Base-by-base conservation (phyloP, 345 rosid species). In the Aegle marmelos region DNA sequence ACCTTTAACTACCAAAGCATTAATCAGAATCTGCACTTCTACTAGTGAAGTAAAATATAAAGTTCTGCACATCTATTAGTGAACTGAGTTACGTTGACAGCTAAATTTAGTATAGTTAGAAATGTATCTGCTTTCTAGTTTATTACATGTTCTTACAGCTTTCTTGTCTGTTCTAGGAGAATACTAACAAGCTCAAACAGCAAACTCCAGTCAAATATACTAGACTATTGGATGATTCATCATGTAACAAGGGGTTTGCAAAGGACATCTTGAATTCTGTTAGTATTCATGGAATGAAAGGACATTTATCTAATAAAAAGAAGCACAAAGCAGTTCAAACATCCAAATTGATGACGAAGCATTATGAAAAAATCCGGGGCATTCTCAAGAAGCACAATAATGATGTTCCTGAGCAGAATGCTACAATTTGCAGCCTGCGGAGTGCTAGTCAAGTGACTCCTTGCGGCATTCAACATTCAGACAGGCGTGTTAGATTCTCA, bases 401-500 rank as follows among this genome's bases (percentile, higher is more conserved):
- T 62, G 39, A 45, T 68, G 25, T 66, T 80, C 64, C 83, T 33
- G 81, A 73, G 56, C 56, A 85, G 80, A 83, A 72, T 41, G 67
- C 84, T 45, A 14, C 58, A n/a, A 58, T 34, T 59, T 53, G 81
- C 63, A 80, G 70, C 54, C n/a, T 57, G 33, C 75, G 45, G 72
- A 80, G 36, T 77, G 72, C 68, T 67, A 79, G 71, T 79, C 71
- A 73, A 68, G 72, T 64, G 22, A 82, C 69, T 70, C 24, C 72
- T 68, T 79, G 76, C 61, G 83, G 80, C 56, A 24, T 67, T 79
- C 85, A 54, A 59, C 76, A 70, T 64, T 66, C 79, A 19, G 87
- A 80, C 71, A 79, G 70, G 76, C 91, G 81, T 80, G 89, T 87
- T 78, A 85, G 78, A 37, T 89, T 91, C 78, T 81, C 83, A 74